Conservation (phyloP, 1,284 basidiomycete genomes). For the Sanghuangporus baumii region DNA sequence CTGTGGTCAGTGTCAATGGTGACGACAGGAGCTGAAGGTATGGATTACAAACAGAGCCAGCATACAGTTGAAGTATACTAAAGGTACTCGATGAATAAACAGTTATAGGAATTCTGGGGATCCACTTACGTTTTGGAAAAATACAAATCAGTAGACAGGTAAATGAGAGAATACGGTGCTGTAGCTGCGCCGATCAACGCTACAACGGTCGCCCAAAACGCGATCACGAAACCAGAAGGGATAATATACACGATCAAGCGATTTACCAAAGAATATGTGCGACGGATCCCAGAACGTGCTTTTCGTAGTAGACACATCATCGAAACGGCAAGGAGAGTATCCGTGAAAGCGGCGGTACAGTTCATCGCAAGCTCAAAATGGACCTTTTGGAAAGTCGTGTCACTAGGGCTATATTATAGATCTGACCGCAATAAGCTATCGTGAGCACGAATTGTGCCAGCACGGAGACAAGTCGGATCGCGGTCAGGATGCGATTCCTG, state of each 20-base stretch:
- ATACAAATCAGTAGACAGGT: conserved; percentile 5
- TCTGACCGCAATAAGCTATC: conserved; percentile 16
- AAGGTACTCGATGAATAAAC: too few relatives aligned
- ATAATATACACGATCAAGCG: conserved; percentile 39
- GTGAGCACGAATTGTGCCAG: not conserved
- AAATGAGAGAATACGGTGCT: conserved; percentile 9
- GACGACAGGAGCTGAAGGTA: too few relatives aligned
- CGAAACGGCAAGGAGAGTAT: conserved; percentile 34
- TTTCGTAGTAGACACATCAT: conserved; percentile 33
- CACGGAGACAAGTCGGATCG: not conserved
- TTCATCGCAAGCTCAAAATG: conserved; percentile 34
- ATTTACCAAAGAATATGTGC: conserved; percentile 31
- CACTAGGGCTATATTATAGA: not conserved
- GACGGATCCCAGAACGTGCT: conserved; percentile 22
- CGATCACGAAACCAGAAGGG: conserved; percentile 40
- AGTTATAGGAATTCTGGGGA: not conserved
- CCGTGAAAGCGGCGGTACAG: conserved; percentile 21
- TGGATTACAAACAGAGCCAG: not conserved
- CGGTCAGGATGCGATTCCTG: not conserved
- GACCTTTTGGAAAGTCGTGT: conserved; percentile 35
- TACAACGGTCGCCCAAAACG: conserved; percentile 4
- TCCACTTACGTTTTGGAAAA: conserved; percentile 1
- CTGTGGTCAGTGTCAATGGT: too few relatives aligned
- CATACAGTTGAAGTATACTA: conserved; percentile 2
- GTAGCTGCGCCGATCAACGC: not conserved